Percentiles rank a stretch among this genome's conserved stretches.
phyloP scores from a whole-genome alignment of 129 eudicot genomes.

The Smallanthus sonchifolius region DNA sequence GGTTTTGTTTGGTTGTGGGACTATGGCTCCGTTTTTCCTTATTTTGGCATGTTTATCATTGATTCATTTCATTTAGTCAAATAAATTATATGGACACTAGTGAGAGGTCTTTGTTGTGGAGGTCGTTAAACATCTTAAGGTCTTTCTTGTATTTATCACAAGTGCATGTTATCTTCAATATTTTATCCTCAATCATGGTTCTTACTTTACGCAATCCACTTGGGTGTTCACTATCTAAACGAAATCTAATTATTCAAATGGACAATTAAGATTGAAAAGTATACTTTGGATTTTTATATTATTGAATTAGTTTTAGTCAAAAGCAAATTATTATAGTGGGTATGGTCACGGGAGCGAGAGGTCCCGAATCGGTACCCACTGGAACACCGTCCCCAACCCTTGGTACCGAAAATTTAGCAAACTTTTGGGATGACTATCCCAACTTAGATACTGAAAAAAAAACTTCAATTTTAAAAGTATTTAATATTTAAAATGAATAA shows the following conservation, averaged over 20 bases:
- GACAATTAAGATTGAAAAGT: background rate
- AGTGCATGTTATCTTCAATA: background rate
- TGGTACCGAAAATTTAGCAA: too few species aligned
- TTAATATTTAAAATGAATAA: too few species aligned
- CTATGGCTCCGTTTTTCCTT: background rate
- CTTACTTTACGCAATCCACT: background rate
- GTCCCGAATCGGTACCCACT: too few species aligned
- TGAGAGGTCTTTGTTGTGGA: background rate
- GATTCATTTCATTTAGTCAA: constrained; percentile 3
- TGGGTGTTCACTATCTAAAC: background rate
- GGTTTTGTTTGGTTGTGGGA: background rate
- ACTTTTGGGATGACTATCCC: too few species aligned
- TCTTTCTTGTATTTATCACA: background rate
- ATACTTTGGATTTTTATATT: background rate
- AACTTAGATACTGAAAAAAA: too few species aligned
- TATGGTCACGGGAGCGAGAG: too few species aligned
- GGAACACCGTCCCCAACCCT: too few species aligned
- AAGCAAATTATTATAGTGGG: background rate
- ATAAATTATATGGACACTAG: background rate
- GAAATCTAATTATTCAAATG: background rate
- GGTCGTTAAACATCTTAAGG: background rate
- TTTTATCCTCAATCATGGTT: background rate
- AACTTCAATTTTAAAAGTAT: too few species aligned
- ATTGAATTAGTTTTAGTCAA: background rate
- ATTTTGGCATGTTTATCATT: background rate